A percentile compares a stretch with the other conserved stretches of the same genome.
Evolutionary conservation across 371 early-diverging fungal species (phyloP).

Genomic region (Phascolomyces articulosus): DNA sequence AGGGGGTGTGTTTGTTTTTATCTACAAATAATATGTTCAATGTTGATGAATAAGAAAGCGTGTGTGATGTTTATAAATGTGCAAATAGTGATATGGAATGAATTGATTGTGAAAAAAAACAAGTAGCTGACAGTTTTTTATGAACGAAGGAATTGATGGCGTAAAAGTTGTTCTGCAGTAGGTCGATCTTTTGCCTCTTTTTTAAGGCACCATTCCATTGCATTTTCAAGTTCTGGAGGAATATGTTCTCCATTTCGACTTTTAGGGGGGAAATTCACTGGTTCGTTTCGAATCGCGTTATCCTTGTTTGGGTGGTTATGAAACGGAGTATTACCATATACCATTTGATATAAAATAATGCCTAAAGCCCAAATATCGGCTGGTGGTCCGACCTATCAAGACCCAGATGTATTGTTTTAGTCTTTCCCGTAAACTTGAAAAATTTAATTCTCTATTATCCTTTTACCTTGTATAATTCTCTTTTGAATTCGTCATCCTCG

Average conservation of each 20-base stretch:
- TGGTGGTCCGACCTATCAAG: constrained; percentile 59
- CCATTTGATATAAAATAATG: constrained; percentile 96
- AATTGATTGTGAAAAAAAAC: not conserved
- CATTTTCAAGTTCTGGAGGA: not conserved
- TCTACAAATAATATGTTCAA: too few species aligned
- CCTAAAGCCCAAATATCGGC: constrained; percentile 99
- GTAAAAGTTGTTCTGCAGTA: not conserved
- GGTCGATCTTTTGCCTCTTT: not conserved
- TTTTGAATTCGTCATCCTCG: not conserved
- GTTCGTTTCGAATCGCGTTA: not conserved
- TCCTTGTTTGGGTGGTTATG: constrained; percentile 22
- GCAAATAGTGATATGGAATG: not conserved
- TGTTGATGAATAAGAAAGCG: too few species aligned
- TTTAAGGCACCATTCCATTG: not conserved
- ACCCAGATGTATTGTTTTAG: too few species aligned
- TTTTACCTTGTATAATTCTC: not conserved
- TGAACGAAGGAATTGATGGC: not conserved
- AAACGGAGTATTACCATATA: constrained; percentile 92
- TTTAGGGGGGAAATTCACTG: not conserved
- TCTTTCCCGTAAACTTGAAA: too few species aligned
- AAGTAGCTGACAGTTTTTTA: too few species aligned
- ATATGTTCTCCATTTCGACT: not conserved
- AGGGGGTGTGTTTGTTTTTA: too few species aligned
- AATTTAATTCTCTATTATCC: too few species aligned
- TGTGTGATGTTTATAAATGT: too few species aligned